These are phyloP conservation scores for Mitragyna speciosa DNA, from an alignment of 257 asterid genomes.

Conservation along the genomic window DNA sequence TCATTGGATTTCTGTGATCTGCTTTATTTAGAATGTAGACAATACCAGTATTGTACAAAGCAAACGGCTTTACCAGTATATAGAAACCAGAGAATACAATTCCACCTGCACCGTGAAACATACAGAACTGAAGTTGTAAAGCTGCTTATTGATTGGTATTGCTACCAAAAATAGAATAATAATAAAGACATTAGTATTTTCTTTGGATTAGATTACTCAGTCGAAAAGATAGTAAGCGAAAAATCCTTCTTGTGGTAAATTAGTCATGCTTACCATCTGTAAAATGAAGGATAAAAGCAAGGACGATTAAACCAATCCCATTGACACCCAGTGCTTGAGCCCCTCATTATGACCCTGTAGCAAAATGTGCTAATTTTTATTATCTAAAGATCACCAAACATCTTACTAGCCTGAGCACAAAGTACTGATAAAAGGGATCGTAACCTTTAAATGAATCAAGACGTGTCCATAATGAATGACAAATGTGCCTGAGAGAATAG, in stretches of 20 bases:
- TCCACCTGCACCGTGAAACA: slow-evolving; percentile 89
- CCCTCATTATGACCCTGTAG: slow-evolving; percentile 70
- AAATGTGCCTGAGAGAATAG: slow-evolving; percentile 73
- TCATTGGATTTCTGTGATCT: background rate
- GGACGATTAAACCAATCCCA: slow-evolving; percentile 56
- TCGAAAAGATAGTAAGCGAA: background rate
- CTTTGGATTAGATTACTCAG: background rate
- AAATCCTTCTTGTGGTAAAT: background rate
- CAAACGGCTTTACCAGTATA: slow-evolving; percentile 51
- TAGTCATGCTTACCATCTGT: slow-evolving; percentile 59
- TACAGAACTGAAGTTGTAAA: slow-evolving; percentile 82
- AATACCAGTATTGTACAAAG: background rate
- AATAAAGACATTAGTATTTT: background rate
- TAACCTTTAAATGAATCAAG: slow-evolving; percentile 74
- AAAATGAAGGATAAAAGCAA: slow-evolving; percentile 69
- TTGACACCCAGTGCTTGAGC: slow-evolving; percentile 81
- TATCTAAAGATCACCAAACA: background rate
- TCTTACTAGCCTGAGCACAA: background rate
- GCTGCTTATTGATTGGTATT: slow-evolving; percentile 86
- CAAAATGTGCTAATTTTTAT: background rate
- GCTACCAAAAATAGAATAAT: slow-evolving; percentile 15
- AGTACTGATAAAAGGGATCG: too few relatives aligned
- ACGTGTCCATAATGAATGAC: slow-evolving; percentile 93
- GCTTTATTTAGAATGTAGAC: background rate
- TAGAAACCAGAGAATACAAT: slow-evolving; percentile 69